These are phyloP conservation scores for Microthlaspi erraticum DNA, from an alignment of 345 rosid species.

Conservation along the genomic window DNA sequence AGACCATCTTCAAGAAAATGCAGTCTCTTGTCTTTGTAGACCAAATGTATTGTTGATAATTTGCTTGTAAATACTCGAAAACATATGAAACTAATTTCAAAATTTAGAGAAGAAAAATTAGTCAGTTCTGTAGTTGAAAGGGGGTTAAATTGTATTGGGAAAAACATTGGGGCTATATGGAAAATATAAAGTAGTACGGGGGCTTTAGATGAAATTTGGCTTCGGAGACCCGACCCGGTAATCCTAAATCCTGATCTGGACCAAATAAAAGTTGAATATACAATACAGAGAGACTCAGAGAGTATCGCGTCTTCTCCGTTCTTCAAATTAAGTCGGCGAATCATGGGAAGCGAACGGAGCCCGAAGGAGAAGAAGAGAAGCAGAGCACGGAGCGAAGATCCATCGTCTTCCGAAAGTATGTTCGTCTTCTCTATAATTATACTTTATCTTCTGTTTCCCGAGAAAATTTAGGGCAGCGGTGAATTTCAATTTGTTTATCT, in stretches of 20 bases:
- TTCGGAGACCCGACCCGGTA: constrained; percentile 34
- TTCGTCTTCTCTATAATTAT: constrained; percentile 1
- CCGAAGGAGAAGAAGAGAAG: constrained; percentile 59
- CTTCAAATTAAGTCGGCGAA: constrained; percentile 1
- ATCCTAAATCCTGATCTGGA: neutral
- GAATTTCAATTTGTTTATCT: neutral
- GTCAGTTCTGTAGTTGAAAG: neutral
- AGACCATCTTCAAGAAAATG: constrained; percentile 59
- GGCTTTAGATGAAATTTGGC: neutral
- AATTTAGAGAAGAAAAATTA: neutral
- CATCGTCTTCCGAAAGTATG: constrained; percentile 53
- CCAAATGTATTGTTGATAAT: constrained; percentile 45
- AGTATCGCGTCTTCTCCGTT: neutral
- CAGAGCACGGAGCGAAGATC: constrained; percentile 50
- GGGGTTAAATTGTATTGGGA: neutral
- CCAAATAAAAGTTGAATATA: neutral
- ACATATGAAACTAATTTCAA: neutral
- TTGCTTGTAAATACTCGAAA: constrained; percentile 9
- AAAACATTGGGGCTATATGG: neutral
- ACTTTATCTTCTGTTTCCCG: constrained; percentile 8
- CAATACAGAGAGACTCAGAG: too few relatives aligned
- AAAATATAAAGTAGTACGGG: neutral
- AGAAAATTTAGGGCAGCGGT: constrained; percentile 16
- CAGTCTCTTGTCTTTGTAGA: constrained; percentile 49
- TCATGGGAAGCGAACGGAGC: constrained; percentile 71